Evolutionary conservation across 2,329 filamentous ascomycete genomes (phyloP).

Genomic region (Exophiala aquamarina): DNA sequence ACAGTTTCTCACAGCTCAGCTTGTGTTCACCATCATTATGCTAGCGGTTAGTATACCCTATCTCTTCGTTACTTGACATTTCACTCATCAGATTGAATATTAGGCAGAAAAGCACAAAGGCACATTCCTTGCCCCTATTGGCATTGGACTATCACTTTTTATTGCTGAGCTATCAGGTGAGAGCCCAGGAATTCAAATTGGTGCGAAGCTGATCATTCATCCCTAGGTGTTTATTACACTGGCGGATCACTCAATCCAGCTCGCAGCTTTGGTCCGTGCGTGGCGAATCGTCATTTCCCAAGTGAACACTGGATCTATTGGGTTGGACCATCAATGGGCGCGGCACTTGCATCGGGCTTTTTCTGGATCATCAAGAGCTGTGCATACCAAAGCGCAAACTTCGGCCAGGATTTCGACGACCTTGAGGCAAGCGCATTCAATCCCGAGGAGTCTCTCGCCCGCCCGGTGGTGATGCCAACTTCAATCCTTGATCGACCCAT

Average conservation of each 20-base stretch:
- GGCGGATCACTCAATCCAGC: slow-evolving; percentile 51
- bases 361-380: slow-evolving; percentile 49
- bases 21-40: slow-evolving; percentile 67
- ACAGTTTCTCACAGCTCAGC: slow-evolving; percentile 59
- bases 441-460: slow-evolving; percentile 24
- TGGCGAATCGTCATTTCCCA: slow-evolving; percentile 46
- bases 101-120: slow-evolving; percentile 66
- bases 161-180: slow-evolving; percentile 54
- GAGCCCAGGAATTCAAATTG: too few species aligned
- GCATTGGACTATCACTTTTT: slow-evolving; percentile 71
- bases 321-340: slow-evolving; percentile 47
- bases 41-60: slow-evolving; percentile 51
- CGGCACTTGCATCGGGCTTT: slow-evolving; percentile 50
- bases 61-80: too few species aligned
- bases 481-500: slow-evolving; percentile 17
- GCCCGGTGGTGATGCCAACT: slow-evolving; percentile 26
- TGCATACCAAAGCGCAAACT: slow-evolving; percentile 45
- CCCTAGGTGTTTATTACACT: slow-evolving; percentile 50
- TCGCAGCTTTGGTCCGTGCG: slow-evolving; percentile 48
- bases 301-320: slow-evolving; percentile 50
- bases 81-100: too few species aligned
- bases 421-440: slow-evolving; percentile 28
- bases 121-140: slow-evolving; percentile 69
- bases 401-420: slow-evolving; percentile 52
- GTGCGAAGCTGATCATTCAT: too few species aligned